phyloP scores from a whole-genome alignment of 2,329 filamentous ascomycete species.

The Apiospora hydei region DNA sequence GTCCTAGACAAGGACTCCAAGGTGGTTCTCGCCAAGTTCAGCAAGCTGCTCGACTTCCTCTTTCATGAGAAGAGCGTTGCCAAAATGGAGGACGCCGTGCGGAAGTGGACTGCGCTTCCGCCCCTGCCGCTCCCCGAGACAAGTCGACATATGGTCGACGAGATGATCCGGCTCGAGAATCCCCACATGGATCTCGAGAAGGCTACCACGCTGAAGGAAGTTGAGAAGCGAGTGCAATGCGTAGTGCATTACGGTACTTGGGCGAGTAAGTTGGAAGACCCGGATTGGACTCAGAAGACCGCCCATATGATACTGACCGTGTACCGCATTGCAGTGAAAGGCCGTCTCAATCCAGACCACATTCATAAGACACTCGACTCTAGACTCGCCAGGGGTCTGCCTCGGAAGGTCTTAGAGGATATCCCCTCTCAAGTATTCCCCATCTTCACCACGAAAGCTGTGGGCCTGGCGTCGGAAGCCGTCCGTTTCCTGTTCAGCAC shows the following conservation, averaged over 20 bases:
- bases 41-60: constrained; percentile 21
- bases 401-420: background rate
- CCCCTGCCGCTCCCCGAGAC: constrained; percentile 22
- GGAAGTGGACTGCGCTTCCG: constrained; percentile 24
- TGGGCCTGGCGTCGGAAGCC: constrained; percentile 26
- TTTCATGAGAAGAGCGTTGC: constrained; percentile 12
- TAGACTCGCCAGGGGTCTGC: background rate
- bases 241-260: constrained; percentile 27
- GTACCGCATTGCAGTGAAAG: background rate
- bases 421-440: constrained; percentile 3
- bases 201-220: constrained; percentile 24
- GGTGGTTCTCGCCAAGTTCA: constrained; percentile 24
- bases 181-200: constrained; percentile 27
- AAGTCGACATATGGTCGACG: constrained; percentile 24
- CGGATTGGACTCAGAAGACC: background rate
- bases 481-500: constrained; percentile 21
- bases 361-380: constrained; percentile 14
- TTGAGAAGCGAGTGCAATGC: constrained; percentile 26
- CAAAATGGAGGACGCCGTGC: constrained; percentile 22
- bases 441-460: constrained; percentile 14
- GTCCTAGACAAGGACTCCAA: constrained; percentile 25
- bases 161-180: constrained; percentile 25
- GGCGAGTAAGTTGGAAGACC: constrained; percentile 22
- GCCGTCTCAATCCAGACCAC: background rate
- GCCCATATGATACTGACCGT: background rate